A percentile compares a stretch with the other conserved stretches of the same genome.
Evolutionary conservation across 2,329 filamentous ascomycete genomes (phyloP).

Genomic region (Sarocladium strictum): DNA sequence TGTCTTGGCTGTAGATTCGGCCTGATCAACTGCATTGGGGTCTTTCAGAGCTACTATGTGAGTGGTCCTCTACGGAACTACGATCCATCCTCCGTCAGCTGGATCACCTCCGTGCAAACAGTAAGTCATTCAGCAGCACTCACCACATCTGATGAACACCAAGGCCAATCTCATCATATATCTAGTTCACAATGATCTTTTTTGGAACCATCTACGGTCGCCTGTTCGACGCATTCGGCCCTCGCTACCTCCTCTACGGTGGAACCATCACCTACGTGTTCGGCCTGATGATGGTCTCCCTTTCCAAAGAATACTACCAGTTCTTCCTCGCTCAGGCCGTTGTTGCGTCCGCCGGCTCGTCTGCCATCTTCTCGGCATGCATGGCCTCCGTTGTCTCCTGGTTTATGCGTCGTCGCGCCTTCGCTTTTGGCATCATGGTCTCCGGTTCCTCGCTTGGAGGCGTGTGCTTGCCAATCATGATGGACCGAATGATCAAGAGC

Average conservation of each 20-base stretch:
- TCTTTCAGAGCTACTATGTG: slow-evolving; percentile 56
- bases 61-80: slow-evolving; percentile 39
- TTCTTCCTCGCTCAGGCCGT: slow-evolving; percentile 37
- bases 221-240: slow-evolving; percentile 60
- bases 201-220: slow-evolving; percentile 34
- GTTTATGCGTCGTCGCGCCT: slow-evolving; percentile 46
- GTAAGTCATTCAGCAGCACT: not conserved
- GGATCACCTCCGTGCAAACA: slow-evolving; percentile 41
- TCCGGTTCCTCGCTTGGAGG: slow-evolving; percentile 51
- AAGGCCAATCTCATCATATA: too few relatives aligned
- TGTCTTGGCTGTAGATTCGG: too few relatives aligned
- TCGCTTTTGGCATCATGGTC: slow-evolving; percentile 47
- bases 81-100: slow-evolving; percentile 46
- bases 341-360: slow-evolving; percentile 34
- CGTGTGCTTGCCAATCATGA: slow-evolving; percentile 55
- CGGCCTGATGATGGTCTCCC: slow-evolving; percentile 58
- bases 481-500: slow-evolving; percentile 41
- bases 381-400: slow-evolving; percentile 41
- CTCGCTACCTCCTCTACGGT: slow-evolving; percentile 46
- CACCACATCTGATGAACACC: too few relatives aligned
- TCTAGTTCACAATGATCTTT: slow-evolving; percentile 8
- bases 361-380: slow-evolving; percentile 35
- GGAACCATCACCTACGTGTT: slow-evolving; percentile 55
- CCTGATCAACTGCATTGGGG: slow-evolving; percentile 39
- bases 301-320: slow-evolving; percentile 40